Evolutionary conservation across 768 basidiomycete genomes (phyloP).

Genomic region (Boletus rufocinnamomeus): DNA sequence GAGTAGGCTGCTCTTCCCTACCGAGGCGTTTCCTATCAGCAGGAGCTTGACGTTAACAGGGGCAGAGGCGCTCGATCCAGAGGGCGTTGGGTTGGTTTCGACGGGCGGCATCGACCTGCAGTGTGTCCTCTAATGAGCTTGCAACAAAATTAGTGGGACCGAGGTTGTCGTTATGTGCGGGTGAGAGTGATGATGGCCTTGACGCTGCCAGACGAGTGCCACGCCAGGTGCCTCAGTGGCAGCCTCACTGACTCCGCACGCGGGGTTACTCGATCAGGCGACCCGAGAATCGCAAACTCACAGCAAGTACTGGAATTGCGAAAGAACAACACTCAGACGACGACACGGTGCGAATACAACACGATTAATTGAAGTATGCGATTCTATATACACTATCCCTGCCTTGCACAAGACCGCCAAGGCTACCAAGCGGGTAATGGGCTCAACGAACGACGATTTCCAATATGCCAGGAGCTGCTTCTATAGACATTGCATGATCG

Average conservation of each 20-base stretch:
- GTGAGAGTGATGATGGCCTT: background rate
- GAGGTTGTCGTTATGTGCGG: slow-evolving; percentile 3
- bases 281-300: background rate
- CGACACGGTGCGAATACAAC: slow-evolving; percentile 13
- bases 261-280: slow-evolving; percentile 23
- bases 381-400: slow-evolving; percentile 1
- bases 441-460: background rate
- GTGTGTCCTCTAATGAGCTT: background rate
- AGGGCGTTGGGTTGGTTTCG: slow-evolving; percentile 25
- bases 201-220: background rate
- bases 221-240: slow-evolving; percentile 22
- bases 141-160: background rate
- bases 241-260: slow-evolving; percentile 27
- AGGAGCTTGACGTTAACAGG: slow-evolving; percentile 78
- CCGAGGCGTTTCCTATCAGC: slow-evolving; percentile 85
- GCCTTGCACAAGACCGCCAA: background rate
- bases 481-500: background rate
- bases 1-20: slow-evolving; percentile 90
- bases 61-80: slow-evolving; percentile 27
- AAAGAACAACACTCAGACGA: background rate
- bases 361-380: slow-evolving; percentile 2
- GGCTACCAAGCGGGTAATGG: background rate
- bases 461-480: background rate
- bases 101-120: slow-evolving; percentile 18
- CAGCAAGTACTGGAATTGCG: background rate